Conservation (phyloP, 768 basidiomycete genomes). For the Pleurotus tuber-regium region DNA sequence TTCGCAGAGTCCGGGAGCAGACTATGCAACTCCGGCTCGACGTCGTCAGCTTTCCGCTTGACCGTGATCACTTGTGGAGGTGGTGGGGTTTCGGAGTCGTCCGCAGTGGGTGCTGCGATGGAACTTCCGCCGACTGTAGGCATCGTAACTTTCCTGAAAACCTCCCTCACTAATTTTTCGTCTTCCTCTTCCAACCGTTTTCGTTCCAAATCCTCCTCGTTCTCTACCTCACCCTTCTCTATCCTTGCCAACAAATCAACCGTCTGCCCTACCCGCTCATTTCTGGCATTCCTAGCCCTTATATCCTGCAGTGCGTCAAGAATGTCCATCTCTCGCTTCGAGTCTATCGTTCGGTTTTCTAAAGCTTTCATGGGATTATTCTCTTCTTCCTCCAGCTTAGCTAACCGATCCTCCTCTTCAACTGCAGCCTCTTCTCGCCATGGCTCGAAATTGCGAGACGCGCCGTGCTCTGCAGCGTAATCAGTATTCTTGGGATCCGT, state of each 20-base stretch:
- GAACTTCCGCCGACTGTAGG: slow-evolving; percentile 22
- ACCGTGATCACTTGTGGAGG: slow-evolving; percentile 54
- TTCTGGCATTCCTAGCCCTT: slow-evolving; percentile 80
- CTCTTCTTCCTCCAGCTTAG: slow-evolving; percentile 86
- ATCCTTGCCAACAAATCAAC: slow-evolving; percentile 68
- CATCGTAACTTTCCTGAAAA: slow-evolving; percentile 74
- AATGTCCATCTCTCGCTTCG: slow-evolving; percentile 97
- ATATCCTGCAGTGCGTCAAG: slow-evolving; percentile 95
- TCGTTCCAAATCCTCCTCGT: slow-evolving; percentile 70
- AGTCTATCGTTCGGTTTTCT: slow-evolving; percentile 89
- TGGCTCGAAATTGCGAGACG: slow-evolving; percentile 96
- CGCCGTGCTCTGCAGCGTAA: slow-evolving; percentile 92
- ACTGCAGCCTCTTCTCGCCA: slow-evolving; percentile 84
- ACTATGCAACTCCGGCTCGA: slow-evolving; percentile 68
- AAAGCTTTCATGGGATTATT: slow-evolving; percentile 97
- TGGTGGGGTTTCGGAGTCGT: slow-evolving; percentile 12
- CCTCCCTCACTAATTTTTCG: slow-evolving; percentile 82
- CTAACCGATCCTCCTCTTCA: slow-evolving; percentile 82
- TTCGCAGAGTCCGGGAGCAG: slow-evolving; percentile 66
- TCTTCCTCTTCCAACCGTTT: slow-evolving; percentile 85
- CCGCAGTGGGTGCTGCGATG: slow-evolving; percentile 16
- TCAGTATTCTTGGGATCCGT: slow-evolving; percentile 99
- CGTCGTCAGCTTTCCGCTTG: slow-evolving; percentile 82
- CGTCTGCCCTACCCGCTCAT: slow-evolving; percentile 78
- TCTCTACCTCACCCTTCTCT: slow-evolving; percentile 66